Conservation (phyloP, 2,329 filamentous ascomycete species). For the Diaporthe vaccinii region DNA sequence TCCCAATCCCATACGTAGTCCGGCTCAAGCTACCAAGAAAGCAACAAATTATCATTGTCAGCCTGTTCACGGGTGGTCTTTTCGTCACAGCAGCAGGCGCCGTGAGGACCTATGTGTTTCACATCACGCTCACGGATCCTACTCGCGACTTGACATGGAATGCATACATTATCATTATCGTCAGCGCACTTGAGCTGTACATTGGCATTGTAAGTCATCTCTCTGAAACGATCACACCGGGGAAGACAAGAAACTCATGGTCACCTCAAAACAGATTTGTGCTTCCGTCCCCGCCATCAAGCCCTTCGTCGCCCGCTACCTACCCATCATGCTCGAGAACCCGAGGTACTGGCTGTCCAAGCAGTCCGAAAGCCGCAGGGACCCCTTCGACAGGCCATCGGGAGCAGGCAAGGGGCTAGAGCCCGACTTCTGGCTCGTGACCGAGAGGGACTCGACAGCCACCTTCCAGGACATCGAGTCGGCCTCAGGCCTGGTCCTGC, state of each 20-base stretch:
- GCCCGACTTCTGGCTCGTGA: conserved; percentile 33
- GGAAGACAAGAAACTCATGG: neutral
- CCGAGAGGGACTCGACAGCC: conserved; percentile 25
- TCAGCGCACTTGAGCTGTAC: conserved; percentile 56
- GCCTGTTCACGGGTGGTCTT: conserved; percentile 65
- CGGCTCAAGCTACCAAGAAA: conserved; percentile 59
- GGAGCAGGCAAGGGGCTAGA: conserved; percentile 26
- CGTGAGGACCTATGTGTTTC: conserved; percentile 54
- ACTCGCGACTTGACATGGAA: conserved; percentile 54
- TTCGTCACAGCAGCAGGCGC: conserved; percentile 58
- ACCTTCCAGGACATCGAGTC: conserved; percentile 28
- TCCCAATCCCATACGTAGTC: conserved; percentile 64
- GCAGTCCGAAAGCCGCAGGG: conserved; percentile 17
- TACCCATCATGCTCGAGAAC: conserved; percentile 49
- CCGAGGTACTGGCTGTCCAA: conserved; percentile 32
- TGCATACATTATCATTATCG: conserved; percentile 52
- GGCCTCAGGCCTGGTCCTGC: conserved; percentile 26
- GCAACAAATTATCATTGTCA: conserved; percentile 60
- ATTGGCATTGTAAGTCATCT: conserved; percentile 56
- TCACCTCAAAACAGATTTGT: conserved; percentile 53
- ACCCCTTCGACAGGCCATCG: conserved; percentile 16
- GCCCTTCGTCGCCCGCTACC: conserved; percentile 57
- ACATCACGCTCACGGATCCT: conserved; percentile 45
- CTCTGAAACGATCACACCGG: neutral
- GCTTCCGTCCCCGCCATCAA: conserved; percentile 60